These are phyloP conservation scores for Tarenaya hassleriana DNA, from an alignment of 345 rosid genomes.

Conservation along the genomic window DNA sequence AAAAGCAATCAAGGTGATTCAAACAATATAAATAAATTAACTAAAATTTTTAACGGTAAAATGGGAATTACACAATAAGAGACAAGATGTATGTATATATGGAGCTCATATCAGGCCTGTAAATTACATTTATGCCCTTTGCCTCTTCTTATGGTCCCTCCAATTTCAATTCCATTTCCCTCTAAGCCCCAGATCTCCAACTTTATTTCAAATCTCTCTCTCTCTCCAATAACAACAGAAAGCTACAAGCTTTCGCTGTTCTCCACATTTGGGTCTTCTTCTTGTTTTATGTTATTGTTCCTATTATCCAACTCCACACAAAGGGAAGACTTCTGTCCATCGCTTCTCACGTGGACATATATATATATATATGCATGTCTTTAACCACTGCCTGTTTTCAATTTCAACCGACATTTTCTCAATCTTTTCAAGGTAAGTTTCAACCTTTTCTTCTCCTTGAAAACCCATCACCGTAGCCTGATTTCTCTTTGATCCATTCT, in stretches of 20 bases:
- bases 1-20: no score
- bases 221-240: no score
- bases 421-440: constrained; percentile 14
- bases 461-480: neutral
- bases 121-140: constrained; percentile 14
- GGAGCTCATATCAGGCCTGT: constrained; percentile 1
- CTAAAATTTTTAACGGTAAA: constrained; percentile 24
- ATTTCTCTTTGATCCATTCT: neutral
- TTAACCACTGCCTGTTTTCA: neutral
- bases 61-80: neutral
- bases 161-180: constrained; percentile 11
- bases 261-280: constrained; percentile 16
- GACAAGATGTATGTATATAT: constrained; percentile 3
- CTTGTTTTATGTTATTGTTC: constrained; percentile 20
- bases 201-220: constrained; percentile 31
- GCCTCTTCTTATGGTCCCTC: constrained; percentile 19
- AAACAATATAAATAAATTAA: no score
- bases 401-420: constrained; percentile 7
- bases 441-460: neutral
- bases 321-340: neutral
- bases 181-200: constrained; percentile 15
- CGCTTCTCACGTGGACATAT: no score
- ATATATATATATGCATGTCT: no score
- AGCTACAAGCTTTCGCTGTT: neutral
- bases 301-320: constrained; percentile 15